Base-by-base conservation (phyloP, 208 protist genomes). In the Tetramitus jugosus region DNA sequence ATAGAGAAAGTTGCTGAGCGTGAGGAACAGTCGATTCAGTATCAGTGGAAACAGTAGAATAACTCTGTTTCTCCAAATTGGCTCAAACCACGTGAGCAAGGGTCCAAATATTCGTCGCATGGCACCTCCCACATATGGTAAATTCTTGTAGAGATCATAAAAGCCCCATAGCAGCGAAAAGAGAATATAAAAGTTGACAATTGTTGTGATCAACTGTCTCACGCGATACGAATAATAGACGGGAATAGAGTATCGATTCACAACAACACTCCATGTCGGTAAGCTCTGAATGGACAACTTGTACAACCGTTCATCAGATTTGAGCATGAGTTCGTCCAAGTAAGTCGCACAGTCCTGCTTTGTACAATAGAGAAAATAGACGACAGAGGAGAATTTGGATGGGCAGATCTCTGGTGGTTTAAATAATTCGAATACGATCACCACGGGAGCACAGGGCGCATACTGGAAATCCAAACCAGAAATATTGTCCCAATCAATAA, bases 91-190 rank as follows among this genome's bases (percentile, higher is more conserved):
- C 13, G 23, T 40, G 10, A 43, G n/a, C 1, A 74, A 20, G 8
- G 67, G 67, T 35, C 67, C 67, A 74, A 74, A 45, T 2, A 74
- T 26, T 52, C 10, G 14, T 53, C 67, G 46, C 2, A 74, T n/a
- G 3, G 67, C 42, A 26, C 42, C 67, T 53, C 67, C 67, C 29
- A 74, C 67, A 74, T 53, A 40, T 35, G 67, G 67, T 26, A 74
- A 37, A 74, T 74, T 49, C 26, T 74, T 74, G n/a, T 74, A 74
- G 42, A 74, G 53, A 53, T 74, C 67, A 37, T 74, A 74, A 53
- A 74, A 74, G 0, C 67, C 67, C 67, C 67, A 74, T n/a, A 74
- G 33, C 7, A 74, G 37, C 46, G 31, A 43, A 3, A 74, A 53
- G 26, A 74, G 8, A 13, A 74, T 74, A 53, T 74, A 74, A 74